A percentile compares a stretch with the other conserved stretches of the same genome.
phyloP scores from a whole-genome alignment of 331 rosid species.

The Dryas integrifolia region DNA sequence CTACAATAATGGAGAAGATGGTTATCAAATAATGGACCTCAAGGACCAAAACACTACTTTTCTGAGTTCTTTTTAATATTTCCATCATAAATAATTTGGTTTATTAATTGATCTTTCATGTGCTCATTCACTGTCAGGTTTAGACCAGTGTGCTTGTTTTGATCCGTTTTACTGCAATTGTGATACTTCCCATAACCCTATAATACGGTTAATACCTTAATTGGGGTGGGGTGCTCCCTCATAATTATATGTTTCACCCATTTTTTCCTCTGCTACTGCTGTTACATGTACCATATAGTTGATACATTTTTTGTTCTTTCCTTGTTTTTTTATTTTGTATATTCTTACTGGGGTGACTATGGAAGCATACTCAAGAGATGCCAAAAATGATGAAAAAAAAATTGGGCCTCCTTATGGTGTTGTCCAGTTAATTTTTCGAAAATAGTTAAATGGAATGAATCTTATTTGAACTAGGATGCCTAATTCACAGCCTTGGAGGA shows the following conservation, averaged over 20 bases:
- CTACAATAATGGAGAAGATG: too few species aligned
- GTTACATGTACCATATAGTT: not conserved
- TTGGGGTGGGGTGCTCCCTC: not conserved
- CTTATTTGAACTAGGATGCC: not conserved
- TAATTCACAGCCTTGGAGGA: not conserved
- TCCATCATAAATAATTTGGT: not conserved
- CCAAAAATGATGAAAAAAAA: not conserved
- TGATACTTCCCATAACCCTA: not conserved
- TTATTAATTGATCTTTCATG: not conserved
- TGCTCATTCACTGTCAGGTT: constrained; percentile 1
- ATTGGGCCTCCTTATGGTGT: not conserved
- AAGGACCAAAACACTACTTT: not conserved
- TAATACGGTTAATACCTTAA: not conserved
- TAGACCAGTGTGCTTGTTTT: constrained; percentile 2
- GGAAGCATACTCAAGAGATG: not conserved
- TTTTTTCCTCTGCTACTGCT: not conserved
- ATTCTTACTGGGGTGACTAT: not conserved
- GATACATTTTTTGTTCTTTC: not conserved
- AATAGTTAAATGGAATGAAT: not conserved
- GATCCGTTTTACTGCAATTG: not conserved
- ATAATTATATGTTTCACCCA: not conserved
- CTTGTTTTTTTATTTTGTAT: not conserved
- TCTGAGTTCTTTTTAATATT: not conserved
- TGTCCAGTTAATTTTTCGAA: not conserved
- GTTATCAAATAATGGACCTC: too few species aligned